These are phyloP conservation scores for Beauveria varroae DNA, from an alignment of 2,329 filamentous ascomycete species.

Conservation along the genomic window DNA sequence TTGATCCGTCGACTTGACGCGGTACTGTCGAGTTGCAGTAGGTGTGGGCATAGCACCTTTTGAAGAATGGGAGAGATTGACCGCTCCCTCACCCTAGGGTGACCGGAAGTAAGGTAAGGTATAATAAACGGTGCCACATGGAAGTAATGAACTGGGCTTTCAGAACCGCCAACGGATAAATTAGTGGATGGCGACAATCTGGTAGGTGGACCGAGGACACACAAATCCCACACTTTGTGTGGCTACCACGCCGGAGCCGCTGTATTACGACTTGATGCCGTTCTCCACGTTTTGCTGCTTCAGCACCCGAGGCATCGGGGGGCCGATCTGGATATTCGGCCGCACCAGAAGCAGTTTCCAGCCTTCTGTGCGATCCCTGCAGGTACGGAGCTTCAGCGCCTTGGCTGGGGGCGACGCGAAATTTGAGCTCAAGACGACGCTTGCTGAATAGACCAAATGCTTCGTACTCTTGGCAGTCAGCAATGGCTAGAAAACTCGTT, in stretches of 20 bases:
- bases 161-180: background rate
- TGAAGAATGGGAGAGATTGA: background rate
- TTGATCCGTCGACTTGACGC: background rate
- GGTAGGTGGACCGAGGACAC: background rate
- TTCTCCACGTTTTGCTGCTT: background rate
- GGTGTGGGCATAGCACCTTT: background rate
- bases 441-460: background rate
- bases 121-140: background rate
- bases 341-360: background rate
- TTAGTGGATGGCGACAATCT: background rate
- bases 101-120: background rate
- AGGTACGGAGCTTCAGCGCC: conserved; percentile 1
- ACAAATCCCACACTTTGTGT: background rate
- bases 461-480: background rate
- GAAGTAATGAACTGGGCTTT: background rate
- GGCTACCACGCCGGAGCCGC: background rate
- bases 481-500: background rate
- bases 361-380: background rate
- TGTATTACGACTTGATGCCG: background rate
- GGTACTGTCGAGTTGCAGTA: background rate
- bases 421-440: background rate
- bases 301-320: background rate
- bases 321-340: background rate
- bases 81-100: background rate
- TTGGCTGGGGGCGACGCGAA: background rate